Evolutionary conservation across 148 eudicot genomes (phyloP).

Genomic region (Simmondsia chinensis): DNA sequence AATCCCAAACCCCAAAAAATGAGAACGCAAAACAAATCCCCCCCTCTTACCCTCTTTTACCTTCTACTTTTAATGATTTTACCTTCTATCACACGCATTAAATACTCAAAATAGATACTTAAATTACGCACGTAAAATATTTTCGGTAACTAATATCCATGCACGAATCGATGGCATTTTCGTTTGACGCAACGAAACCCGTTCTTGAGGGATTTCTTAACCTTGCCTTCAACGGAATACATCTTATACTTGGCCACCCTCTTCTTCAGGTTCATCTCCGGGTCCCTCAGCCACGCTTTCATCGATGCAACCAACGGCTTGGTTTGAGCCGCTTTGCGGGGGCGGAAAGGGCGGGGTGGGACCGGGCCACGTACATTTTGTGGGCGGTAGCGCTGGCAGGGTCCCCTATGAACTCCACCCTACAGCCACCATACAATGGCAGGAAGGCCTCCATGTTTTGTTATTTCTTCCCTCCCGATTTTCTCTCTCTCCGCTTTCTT

Average conservation of each 20-base stretch:
- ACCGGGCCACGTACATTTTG: conserved; percentile 21
- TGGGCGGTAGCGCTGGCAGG: conserved; percentile 7
- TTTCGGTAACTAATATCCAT: conserved; percentile 30
- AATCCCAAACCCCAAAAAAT: too few relatives aligned
- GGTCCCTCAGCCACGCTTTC: conserved; percentile 20
- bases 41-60: too few relatives aligned
- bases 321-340: not conserved
- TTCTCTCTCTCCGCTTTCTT: not conserved
- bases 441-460: conserved; percentile 11
- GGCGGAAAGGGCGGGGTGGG: conserved; percentile 4
- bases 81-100: too few relatives aligned
- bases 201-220: conserved; percentile 25
- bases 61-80: too few relatives aligned
- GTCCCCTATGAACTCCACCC: conserved; percentile 11
- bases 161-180: conserved; percentile 20
- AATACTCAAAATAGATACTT: too few relatives aligned
- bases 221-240: conserved; percentile 30
- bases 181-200: conserved; percentile 35
- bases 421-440: conserved; percentile 13
- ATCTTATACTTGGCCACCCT: conserved; percentile 37
- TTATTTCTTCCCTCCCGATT: not conserved
- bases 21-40: too few relatives aligned
- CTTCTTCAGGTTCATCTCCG: conserved; percentile 34
- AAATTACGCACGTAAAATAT: too few relatives aligned
- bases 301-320: conserved; percentile 5